phyloP scores from a whole-genome alignment of 2,329 filamentous ascomycete species.

The Penicillium crustosum region DNA sequence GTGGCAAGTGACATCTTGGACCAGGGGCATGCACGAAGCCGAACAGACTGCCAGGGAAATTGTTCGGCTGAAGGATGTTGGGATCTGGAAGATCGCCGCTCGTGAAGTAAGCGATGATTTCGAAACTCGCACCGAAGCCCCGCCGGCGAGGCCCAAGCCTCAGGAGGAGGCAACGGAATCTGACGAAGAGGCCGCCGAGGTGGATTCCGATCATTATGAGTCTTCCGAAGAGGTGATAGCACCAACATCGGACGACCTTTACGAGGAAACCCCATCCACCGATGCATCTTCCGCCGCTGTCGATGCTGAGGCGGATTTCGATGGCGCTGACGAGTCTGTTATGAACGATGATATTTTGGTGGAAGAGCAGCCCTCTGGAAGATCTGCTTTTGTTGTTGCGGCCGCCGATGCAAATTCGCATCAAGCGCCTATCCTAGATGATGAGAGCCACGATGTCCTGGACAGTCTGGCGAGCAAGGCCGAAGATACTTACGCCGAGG shows the following conservation, averaged over 20 bases:
- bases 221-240: neutral
- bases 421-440: slow-evolving; percentile 41
- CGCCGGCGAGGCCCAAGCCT: slow-evolving; percentile 33
- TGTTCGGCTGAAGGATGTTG: slow-evolving; percentile 75
- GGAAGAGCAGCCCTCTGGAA: slow-evolving; percentile 47
- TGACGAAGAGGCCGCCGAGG: slow-evolving; percentile 6
- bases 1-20: slow-evolving; percentile 70
- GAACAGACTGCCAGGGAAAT: slow-evolving; percentile 78
- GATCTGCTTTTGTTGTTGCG: slow-evolving; percentile 21
- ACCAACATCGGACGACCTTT: slow-evolving; percentile 2
- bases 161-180: slow-evolving; percentile 16
- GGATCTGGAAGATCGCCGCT: slow-evolving; percentile 76
- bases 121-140: slow-evolving; percentile 57
- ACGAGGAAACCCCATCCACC: neutral
- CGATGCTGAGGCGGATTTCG: neutral
- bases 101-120: slow-evolving; percentile 77
- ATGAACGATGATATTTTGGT: slow-evolving; percentile 41
- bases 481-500: slow-evolving; percentile 53
- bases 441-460: slow-evolving; percentile 47
- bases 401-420: slow-evolving; percentile 20
- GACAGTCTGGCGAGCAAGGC: slow-evolving; percentile 54
- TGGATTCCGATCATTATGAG: slow-evolving; percentile 13
- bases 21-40: slow-evolving; percentile 73
- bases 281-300: neutral
- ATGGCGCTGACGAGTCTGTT: slow-evolving; percentile 6